These are phyloP conservation scores for Cinchona pubescens DNA, from an alignment of 257 asterid species.

Conservation along the genomic window DNA sequence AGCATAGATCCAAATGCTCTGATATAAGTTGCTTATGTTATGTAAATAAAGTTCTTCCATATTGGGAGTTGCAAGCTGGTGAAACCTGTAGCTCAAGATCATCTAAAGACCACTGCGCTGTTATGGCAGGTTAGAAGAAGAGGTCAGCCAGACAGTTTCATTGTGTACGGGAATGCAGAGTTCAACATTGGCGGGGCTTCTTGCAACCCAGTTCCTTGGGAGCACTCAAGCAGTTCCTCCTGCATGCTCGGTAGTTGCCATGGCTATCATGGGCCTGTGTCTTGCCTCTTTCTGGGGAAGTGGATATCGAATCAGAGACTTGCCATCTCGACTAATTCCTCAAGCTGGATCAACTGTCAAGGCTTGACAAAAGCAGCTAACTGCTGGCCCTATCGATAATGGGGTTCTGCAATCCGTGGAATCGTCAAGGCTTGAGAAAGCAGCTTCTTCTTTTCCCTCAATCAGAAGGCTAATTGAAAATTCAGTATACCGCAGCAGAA, in stretches of 20 bases:
- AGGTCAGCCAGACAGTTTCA: slow-evolving; percentile 76
- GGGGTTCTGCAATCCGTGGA: neutral
- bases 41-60: neutral
- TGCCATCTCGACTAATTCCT: slow-evolving; percentile 37
- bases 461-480: neutral
- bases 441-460: neutral
- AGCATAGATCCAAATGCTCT: neutral
- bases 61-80: neutral
- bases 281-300: slow-evolving; percentile 97
- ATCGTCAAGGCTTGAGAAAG: neutral
- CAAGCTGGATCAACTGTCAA: slow-evolving; percentile 39
- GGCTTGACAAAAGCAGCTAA: slow-evolving; percentile 21
- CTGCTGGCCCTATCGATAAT: neutral
- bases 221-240: slow-evolving; percentile 90
- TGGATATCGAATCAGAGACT: slow-evolving; percentile 63
- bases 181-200: slow-evolving; percentile 92
- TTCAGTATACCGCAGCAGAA: neutral
- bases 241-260: slow-evolving; percentile 91
- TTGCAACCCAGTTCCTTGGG: slow-evolving; percentile 84
- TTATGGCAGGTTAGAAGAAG: slow-evolving; percentile 72
- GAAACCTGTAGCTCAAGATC: neutral
- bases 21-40: neutral
- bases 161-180: slow-evolving; percentile 98
- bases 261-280: slow-evolving; percentile 98
- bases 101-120: neutral